Percentiles rank a stretch among this genome's conserved stretches.
Conservation (phyloP, 768 basidiomycete species). For the Lentinula sp. region DNA sequence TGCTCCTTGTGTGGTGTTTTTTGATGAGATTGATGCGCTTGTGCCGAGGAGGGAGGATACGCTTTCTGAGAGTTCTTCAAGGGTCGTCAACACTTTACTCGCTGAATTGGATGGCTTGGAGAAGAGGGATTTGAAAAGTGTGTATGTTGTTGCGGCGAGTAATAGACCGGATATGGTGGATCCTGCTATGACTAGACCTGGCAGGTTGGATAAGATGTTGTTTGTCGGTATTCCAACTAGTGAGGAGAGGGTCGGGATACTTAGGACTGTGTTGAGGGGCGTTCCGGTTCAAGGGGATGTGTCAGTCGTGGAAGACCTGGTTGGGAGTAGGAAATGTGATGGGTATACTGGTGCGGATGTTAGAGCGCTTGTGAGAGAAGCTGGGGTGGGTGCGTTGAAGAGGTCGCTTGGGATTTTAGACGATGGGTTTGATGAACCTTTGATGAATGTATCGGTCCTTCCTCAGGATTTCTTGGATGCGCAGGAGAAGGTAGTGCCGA, state of each 20-base stretch:
- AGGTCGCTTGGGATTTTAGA: conserved; percentile 60
- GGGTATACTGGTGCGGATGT: conserved; percentile 93
- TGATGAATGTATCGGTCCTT: conserved; percentile 4
- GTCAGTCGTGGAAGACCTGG: conserved; percentile 36
- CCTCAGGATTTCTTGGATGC: conserved; percentile 64
- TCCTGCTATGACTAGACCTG: conserved; percentile 96
- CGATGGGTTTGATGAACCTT: conserved; percentile 40
- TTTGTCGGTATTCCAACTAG: conserved; percentile 84
- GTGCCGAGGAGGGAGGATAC: conserved; percentile 84
- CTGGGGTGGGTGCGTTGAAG: conserved; percentile 78
- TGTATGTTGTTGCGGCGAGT: conserved; percentile 93
- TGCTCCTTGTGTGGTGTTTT: conserved; percentile 92
- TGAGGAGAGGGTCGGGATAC: conserved; percentile 76
- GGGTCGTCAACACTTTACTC: conserved; percentile 90
- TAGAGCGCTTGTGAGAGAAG: conserved; percentile 82
- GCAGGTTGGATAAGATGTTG: conserved; percentile 87
- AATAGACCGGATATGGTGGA: conserved; percentile 98
- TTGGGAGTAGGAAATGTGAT: conserved; percentile 56
- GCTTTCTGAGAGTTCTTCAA: conserved; percentile 89
- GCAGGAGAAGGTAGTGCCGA: conserved; percentile 77
- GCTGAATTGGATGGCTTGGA: conserved; percentile 94
- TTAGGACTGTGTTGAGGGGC: conserved; percentile 65
- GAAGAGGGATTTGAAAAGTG: conserved; percentile 53
- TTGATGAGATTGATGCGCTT: conserved; percentile 90
- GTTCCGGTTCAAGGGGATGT: conserved; percentile 50